Evolutionary conservation across 1,284 basidiomycete genomes (phyloP), one percentile per base, ranked within the genome.

Genomic region (Heterobasidion parviporum): DNA sequence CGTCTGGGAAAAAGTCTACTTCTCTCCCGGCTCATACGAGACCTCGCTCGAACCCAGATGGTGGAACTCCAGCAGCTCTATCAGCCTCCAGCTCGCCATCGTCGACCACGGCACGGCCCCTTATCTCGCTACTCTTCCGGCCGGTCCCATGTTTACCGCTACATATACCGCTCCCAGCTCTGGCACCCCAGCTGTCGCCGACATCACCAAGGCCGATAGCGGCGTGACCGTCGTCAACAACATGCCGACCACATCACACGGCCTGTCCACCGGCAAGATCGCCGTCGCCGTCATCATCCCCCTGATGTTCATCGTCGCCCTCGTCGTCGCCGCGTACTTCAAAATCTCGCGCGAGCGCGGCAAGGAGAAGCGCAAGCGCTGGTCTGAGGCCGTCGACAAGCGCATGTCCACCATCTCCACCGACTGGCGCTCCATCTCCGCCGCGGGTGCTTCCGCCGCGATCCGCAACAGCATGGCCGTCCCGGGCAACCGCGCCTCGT

Each of bases 261-360:
- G 74, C 2, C 63, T 78, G 26, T 71, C 79, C 26, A 80, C 76
- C 59, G 92, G 90, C 26, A 82, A 80, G 55, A 79, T 85, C 41
- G 92, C 91, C 1, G 93, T 87, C 1, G 92, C 87, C 9, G 78
- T 92, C 56, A 70, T 94, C 54, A 66, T 92, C n/a, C 85, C 89
- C 1, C 72, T 91, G 6, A 63, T 93, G 48, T 69, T 85, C 60
- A 64, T 83, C 59, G 73, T 75, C 50, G 70, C 69, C 44, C 59
- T 85, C 34, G 73, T 72, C 52, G 65, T 76, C 20, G 74, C 72
- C 20, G 71, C 74, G 0, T 90, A 82, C 67, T 64, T 89, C 70
- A 77, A 74, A 63, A 76, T 79, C 63, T 80, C 75, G 63, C 63
- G 64, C 51, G 63, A 54, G 15, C 81, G 91, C 55, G 65, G 70